Evolutionary conservation across 2,329 filamentous ascomycete genomes (phyloP), one percentile per base, ranked within the genome.

Genomic region (Aspergillus felis): DNA sequence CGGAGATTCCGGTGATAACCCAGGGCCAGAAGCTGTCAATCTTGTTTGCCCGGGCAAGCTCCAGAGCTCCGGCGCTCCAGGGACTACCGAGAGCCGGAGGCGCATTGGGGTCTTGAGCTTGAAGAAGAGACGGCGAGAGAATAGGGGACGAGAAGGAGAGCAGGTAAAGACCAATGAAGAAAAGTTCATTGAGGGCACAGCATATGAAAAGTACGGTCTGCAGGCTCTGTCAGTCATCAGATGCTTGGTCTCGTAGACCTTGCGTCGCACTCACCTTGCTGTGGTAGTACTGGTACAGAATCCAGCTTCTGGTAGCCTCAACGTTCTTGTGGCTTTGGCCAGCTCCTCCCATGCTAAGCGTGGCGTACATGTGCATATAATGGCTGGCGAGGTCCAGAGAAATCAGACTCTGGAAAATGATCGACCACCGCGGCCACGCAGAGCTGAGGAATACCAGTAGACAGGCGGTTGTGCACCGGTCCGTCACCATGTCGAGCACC

Each of bases 301-400:
- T 81, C 86, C 88, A 91, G 80, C 91, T 96, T 74, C 92, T 82
- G 72, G 85, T 90, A 76, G 89, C 88, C 72, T 96, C 91, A 53
- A 99, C 87, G 67, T 90, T 92, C 86, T 99, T 99, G 80, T 99
- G 94, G 79, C 92, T 90, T 66, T 84, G 80, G 20, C 87, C 84
- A 54, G 85, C 83, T 54, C 91, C 91, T 54, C 89, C 91, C 86
- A 96, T 94, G 63, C 88, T 87, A 69, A 97, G 80, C 0, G 92
- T 96, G 12, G 92, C 91, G 73, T 96, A 97, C 94, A 99, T 99
- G 79, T 99, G 94, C 82, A 97, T 93, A 74, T 97, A 99, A 77
- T 99, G 94, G 74, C 92, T 96, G 28, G 94, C 90, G 63, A 99
- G 83, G 76, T 99, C 94, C 68, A 99, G 79, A 55, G 89, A 89